phyloP scores from a whole-genome alignment of 2,329 filamentous ascomycete genomes.

The Pestalotiopsis sp. region DNA sequence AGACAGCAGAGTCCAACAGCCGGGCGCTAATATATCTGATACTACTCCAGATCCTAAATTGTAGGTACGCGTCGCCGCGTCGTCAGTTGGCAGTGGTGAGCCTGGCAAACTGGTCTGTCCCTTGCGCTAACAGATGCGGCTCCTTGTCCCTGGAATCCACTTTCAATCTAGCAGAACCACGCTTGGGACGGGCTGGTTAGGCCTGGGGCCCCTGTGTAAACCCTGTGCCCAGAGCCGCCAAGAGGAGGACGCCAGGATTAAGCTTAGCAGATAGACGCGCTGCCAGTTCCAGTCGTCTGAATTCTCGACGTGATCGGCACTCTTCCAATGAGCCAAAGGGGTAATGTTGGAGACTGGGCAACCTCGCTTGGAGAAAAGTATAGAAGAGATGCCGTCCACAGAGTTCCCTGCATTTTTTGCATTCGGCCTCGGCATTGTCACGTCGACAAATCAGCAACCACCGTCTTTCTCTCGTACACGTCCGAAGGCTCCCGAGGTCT shows the following conservation, averaged over 20 bases:
- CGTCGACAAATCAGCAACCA: neutral
- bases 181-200: neutral
- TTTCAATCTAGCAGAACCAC: conserved; percentile 5
- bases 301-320: neutral
- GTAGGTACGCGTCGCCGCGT: neutral
- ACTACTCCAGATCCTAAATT: neutral
- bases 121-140: neutral
- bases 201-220: neutral
- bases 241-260: neutral
- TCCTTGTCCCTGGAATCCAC: neutral
- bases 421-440: neutral
- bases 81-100: neutral
- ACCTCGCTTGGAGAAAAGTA: neutral
- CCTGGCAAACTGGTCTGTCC: neutral
- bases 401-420: neutral
- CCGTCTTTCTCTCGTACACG: neutral
- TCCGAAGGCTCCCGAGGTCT: neutral
- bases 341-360: neutral
- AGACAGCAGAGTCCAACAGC: neutral
- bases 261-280: neutral
- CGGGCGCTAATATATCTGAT: neutral
- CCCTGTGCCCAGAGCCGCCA: neutral
- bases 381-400: neutral
- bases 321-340: neutral
- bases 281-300: neutral